A percentile compares a stretch with the other conserved stretches of the same genome.
Conservation (phyloP, 306 rosid species). For the Acmispon strigosus region DNA sequence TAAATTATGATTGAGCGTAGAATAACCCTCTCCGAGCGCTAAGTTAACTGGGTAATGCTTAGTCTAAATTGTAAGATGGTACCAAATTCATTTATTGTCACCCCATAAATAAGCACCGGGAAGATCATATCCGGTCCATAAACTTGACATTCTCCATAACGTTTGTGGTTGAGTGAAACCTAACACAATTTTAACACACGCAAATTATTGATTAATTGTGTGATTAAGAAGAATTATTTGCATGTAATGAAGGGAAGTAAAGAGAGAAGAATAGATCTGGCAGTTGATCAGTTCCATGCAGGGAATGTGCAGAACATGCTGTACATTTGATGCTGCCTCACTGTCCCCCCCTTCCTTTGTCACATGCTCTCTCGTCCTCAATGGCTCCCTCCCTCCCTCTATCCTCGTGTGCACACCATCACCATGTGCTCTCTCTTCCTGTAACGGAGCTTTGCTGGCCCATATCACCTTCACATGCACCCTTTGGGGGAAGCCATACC, state of each 20-base stretch:
- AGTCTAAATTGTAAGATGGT: too few relatives aligned
- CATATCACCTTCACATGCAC: conserved; percentile 75
- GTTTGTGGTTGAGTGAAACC: too few relatives aligned
- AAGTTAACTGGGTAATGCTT: too few relatives aligned
- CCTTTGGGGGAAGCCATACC: conserved; percentile 57
- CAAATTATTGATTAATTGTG: neutral
- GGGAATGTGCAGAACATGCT: conserved; percentile 99
- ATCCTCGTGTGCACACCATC: conserved; percentile 59
- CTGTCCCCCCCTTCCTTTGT: conserved; percentile 56
- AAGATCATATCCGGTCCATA: too few relatives aligned
- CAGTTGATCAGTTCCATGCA: conserved; percentile 53
- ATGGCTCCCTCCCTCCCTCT: conserved; percentile 4
- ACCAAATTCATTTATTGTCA: too few relatives aligned
- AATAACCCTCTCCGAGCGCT: too few relatives aligned
- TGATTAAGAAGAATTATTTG: neutral
- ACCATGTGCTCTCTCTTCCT: conserved; percentile 51
- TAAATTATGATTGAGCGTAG: too few relatives aligned
- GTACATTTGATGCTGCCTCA: conserved; percentile 73
- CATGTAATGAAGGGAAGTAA: neutral
- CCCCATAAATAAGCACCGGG: too few relatives aligned
- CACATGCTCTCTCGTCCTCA: conserved; percentile 49
- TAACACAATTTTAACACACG: too few relatives aligned
- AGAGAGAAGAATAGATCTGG: conserved; percentile 2
- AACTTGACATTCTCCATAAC: too few relatives aligned
- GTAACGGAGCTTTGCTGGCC: conserved; percentile 60